phyloP scores from a whole-genome alignment of 2,329 filamentous ascomycete species.

The Daldinia eschscholtzii region DNA sequence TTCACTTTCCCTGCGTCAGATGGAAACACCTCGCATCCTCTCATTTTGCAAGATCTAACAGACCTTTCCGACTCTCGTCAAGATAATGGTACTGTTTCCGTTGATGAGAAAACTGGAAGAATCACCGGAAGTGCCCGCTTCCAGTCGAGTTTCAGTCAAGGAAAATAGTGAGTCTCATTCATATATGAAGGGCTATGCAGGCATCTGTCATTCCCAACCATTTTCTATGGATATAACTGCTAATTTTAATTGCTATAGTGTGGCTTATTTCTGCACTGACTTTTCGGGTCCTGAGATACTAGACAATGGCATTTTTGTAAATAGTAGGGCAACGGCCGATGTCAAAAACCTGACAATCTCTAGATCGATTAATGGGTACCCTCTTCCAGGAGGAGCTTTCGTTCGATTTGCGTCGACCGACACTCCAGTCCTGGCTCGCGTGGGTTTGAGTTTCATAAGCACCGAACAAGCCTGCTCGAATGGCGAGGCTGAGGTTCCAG shows the following conservation, averaged over 20 bases:
- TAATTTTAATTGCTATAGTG: conserved; percentile 33
- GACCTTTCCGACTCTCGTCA: conserved; percentile 73
- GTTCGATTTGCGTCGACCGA: conserved; percentile 67
- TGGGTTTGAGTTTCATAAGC: conserved; percentile 78
- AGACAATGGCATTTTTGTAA: conserved; percentile 72
- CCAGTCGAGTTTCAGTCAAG: conserved; percentile 73
- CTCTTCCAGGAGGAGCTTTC: conserved; percentile 72
- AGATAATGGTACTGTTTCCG: conserved; percentile 67
- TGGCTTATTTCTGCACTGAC: conserved; percentile 75
- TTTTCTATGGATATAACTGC: not conserved
- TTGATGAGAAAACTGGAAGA: conserved; percentile 68
- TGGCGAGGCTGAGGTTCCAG: conserved; percentile 76
- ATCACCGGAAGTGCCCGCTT: conserved; percentile 74
- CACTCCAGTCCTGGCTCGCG: conserved; percentile 70
- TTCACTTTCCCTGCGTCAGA: conserved; percentile 69
- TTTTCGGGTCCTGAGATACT: conserved; percentile 70
- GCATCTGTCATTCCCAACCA: not conserved
- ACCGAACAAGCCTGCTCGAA: conserved; percentile 74
- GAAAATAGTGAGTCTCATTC: conserved; percentile 59
- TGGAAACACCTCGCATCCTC: conserved; percentile 61
- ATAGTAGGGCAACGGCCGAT: conserved; percentile 65
- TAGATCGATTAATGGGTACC: conserved; percentile 65
- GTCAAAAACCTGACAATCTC: conserved; percentile 63
- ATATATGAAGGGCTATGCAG: not conserved
- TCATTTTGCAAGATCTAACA: conserved; percentile 74